phyloP scores from a whole-genome alignment of 2,329 filamentous ascomycete genomes.

The Furcasterigmium furcatum region DNA sequence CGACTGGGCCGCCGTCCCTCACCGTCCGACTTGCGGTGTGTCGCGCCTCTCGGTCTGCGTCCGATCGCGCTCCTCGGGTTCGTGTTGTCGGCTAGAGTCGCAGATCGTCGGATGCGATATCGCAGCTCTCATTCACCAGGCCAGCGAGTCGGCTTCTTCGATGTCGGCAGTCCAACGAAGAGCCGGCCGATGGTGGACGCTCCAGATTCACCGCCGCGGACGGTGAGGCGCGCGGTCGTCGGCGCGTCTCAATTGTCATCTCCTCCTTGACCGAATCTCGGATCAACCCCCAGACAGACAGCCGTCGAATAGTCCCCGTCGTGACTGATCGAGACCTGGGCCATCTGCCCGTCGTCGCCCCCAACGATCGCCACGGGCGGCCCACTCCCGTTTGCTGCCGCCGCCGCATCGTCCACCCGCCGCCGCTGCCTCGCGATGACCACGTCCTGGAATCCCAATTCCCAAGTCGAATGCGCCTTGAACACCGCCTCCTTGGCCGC shows the following conservation, averaged over 20 bases:
- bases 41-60: background rate
- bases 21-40: background rate
- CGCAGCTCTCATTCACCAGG: no score
- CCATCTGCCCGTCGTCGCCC: constrained; percentile 44
- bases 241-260: no score
- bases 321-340: constrained; percentile 79
- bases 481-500: constrained; percentile 74
- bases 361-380: constrained; percentile 42
- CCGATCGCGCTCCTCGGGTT: background rate
- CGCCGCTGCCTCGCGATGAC: constrained; percentile 27
- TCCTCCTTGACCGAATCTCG: background rate
- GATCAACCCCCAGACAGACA: constrained; percentile 53
- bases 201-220: no score
- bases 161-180: no score
- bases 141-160: no score
- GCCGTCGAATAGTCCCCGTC: constrained; percentile 80
- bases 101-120: no score
- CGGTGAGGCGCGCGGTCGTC: no score
- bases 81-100: no score
- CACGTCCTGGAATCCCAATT: constrained; percentile 61
- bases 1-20: background rate
- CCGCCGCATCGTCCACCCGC: constrained; percentile 14
- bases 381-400: constrained; percentile 26
- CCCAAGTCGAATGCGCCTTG: constrained; percentile 63
- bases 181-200: no score